Conservation (phyloP, 345 rosid species). For the Cardamine chenopodiifolia region DNA sequence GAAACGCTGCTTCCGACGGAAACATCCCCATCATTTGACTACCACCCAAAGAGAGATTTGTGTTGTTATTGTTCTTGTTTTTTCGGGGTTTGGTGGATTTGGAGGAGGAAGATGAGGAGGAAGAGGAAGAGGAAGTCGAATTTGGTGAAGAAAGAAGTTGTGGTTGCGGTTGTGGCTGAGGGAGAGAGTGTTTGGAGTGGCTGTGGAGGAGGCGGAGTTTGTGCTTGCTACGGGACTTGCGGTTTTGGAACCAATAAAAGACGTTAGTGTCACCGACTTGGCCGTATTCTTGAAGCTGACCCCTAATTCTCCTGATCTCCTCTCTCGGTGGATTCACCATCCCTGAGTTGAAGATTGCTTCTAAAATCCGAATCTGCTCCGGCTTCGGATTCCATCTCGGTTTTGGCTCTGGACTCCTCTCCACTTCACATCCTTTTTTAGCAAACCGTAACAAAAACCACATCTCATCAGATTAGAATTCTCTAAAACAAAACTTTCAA, state of each 20-base stretch:
- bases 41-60: constrained; percentile 40
- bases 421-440: constrained; percentile 64
- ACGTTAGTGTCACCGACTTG: constrained; percentile 99
- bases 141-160: constrained; percentile 15
- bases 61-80: constrained; percentile 48
- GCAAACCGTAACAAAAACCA: neutral
- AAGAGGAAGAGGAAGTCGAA: constrained; percentile 47
- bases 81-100: constrained; percentile 58
- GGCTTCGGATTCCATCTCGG: constrained; percentile 99
- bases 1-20: constrained; percentile 51
- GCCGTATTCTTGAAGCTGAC: constrained; percentile 90
- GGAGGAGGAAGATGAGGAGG: constrained; percentile 75
- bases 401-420: constrained; percentile 93
- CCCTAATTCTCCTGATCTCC: constrained; percentile 87
- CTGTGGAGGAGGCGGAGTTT: constrained; percentile 79
- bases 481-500: neutral
- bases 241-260: constrained; percentile 98
- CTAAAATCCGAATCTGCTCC: constrained; percentile 93
- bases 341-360: constrained; percentile 96
- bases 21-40: constrained; percentile 48
- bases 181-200: constrained; percentile 49
- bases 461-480: constrained; percentile 16
- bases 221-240: constrained; percentile 96
- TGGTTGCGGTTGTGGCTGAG: constrained; percentile 33
- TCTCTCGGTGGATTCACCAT: constrained; percentile 99